Conservation (phyloP, 2,329 filamentous ascomycete genomes). For the Aureobasidium subglaciale region DNA sequence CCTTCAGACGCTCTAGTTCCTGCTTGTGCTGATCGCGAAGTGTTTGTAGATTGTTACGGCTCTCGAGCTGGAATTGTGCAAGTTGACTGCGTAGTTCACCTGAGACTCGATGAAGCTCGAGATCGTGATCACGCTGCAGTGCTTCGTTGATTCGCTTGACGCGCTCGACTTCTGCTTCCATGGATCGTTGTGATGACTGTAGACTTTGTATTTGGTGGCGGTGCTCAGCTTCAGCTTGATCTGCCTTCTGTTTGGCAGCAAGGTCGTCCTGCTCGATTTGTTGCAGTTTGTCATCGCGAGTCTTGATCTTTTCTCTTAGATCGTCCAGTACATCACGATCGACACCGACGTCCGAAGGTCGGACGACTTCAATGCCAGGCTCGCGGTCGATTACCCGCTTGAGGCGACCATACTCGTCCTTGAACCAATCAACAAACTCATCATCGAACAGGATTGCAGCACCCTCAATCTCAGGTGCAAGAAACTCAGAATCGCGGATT, state of each 20-base stretch:
- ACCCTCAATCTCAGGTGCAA: constrained; percentile 54
- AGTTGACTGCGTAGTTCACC: constrained; percentile 39
- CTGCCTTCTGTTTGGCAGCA: constrained; percentile 50
- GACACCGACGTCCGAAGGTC: constrained; percentile 75
- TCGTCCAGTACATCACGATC: constrained; percentile 91
- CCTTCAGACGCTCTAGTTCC: constrained; percentile 22
- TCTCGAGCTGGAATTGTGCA: constrained; percentile 39
- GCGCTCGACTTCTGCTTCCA: constrained; percentile 39
- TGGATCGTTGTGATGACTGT: constrained; percentile 17
- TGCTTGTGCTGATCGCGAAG: constrained; percentile 34
- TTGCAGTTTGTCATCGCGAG: constrained; percentile 57
- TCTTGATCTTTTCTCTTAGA: constrained; percentile 67
- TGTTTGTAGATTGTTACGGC: constrained; percentile 23
- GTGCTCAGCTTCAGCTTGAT: constrained; percentile 69
- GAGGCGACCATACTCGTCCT: constrained; percentile 87
- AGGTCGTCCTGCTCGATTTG: constrained; percentile 51
- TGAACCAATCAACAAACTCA: constrained; percentile 86
- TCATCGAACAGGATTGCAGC: constrained; percentile 54
- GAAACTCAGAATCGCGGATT: constrained; percentile 56
- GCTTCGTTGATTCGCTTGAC: constrained; percentile 63
- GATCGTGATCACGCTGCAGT: constrained; percentile 62
- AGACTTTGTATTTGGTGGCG: constrained; percentile 36
- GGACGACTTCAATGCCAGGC: constrained; percentile 76
- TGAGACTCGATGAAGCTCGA: constrained; percentile 27
- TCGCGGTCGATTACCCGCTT: constrained; percentile 82